Percentiles rank a stretch among this genome's conserved stretches.
Evolutionary conservation across 164 flowering plant genomes (phyloP).

Genomic region (Vitis rupestris): DNA sequence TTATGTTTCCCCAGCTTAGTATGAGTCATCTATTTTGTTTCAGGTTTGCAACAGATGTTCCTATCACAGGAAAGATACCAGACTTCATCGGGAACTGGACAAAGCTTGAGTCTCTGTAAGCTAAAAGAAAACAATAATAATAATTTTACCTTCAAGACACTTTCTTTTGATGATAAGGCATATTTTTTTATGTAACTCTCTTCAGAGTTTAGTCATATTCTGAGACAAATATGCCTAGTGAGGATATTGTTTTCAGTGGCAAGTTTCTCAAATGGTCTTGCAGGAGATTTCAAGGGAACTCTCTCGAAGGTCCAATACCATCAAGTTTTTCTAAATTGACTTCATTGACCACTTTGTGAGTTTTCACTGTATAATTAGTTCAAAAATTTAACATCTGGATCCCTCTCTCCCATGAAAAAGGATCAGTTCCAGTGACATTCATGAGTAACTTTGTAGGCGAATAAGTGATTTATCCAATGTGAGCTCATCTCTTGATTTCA

Average conservation of each 20-base stretch:
- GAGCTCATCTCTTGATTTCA: slow-evolving; percentile 34
- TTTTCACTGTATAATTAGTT: neutral
- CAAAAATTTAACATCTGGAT: too few relatives aligned
- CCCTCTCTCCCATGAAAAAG: neutral
- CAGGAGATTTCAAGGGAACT: slow-evolving; percentile 29
- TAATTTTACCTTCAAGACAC: too few relatives aligned
- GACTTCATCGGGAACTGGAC: slow-evolving; percentile 22
- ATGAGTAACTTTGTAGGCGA: slow-evolving; percentile 12
- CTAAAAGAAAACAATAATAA: too few relatives aligned
- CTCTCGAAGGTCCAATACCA: slow-evolving; percentile 33
- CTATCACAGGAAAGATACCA: slow-evolving; percentile 18
- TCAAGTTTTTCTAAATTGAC: slow-evolving; percentile 19
- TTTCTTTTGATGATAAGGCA: too few relatives aligned
- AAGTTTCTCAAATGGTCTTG: neutral
- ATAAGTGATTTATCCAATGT: slow-evolving; percentile 23
- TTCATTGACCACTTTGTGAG: slow-evolving; percentile 23
- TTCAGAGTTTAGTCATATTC: too few relatives aligned
- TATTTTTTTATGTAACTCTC: too few relatives aligned
- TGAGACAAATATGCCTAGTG: neutral
- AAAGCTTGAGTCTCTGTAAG: slow-evolving; percentile 9
- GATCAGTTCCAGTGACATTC: neutral
- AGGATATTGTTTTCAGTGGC: neutral
- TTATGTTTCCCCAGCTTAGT: neutral
- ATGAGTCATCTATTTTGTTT: neutral
- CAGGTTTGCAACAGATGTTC: slow-evolving; percentile 18